Evolutionary conservation across 1,284 basidiomycete genomes (phyloP).

Genomic region (Cryptococcus floricola): DNA sequence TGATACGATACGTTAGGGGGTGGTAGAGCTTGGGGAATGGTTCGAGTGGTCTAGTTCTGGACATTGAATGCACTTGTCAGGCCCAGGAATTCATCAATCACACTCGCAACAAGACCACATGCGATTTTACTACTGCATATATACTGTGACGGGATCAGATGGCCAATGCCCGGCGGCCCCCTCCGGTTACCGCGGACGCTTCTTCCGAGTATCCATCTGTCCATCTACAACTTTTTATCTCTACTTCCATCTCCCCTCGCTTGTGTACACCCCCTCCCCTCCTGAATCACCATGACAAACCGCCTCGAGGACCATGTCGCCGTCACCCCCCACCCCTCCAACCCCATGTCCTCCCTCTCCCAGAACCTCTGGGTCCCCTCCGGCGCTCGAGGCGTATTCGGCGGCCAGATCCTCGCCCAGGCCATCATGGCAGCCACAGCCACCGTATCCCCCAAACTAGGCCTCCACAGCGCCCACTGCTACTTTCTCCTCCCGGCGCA

Average conservation of each 20-base stretch:
- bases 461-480: conserved; percentile 57
- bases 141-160: too few relatives aligned
- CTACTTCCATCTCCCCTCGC: neutral
- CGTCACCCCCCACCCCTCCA: neutral
- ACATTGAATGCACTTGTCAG: too few relatives aligned
- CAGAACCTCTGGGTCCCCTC: conserved; percentile 66
- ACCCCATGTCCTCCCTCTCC: conserved; percentile 44
- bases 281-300: neutral
- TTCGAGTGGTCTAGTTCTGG: too few relatives aligned
- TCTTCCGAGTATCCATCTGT: neutral
- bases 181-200: too few relatives aligned
- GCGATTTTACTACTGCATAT: too few relatives aligned
- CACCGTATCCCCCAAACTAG: conserved; percentile 64
- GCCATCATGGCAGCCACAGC: conserved; percentile 73
- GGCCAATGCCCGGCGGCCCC: too few relatives aligned
- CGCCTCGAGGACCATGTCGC: neutral
- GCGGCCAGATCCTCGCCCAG: conserved; percentile 82
- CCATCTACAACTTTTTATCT: neutral
- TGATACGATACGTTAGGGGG: too few relatives aligned
- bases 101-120: too few relatives aligned
- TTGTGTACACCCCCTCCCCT: neutral
- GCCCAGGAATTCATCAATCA: too few relatives aligned
- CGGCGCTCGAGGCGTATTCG: conserved; percentile 73
- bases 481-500: conserved; percentile 58
- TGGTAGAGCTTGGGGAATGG: too few relatives aligned